Evolutionary conservation across 495 filamentous ascomycete species (phyloP).

Genomic region (Schizothecium vesticola): DNA sequence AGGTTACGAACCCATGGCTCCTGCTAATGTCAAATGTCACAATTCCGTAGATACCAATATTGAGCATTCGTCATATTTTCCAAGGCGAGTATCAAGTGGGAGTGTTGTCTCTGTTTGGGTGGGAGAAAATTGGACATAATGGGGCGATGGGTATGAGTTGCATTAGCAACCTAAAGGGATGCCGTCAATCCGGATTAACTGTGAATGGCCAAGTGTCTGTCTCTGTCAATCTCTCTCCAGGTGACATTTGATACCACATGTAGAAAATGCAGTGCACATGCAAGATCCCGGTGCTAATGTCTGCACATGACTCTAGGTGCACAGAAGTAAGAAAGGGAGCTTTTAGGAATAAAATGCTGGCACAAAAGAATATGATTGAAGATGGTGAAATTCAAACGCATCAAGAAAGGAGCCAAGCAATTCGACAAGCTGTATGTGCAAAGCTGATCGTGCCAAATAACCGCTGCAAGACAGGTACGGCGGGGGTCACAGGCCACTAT

Average conservation of each 20-base stretch:
- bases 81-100: background rate
- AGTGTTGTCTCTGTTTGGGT: background rate
- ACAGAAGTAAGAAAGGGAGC: background rate
- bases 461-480: background rate
- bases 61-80: background rate
- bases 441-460: background rate
- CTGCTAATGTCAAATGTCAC: background rate
- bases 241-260: background rate
- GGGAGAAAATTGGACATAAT: background rate
- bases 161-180: too few relatives aligned
- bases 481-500: background rate
- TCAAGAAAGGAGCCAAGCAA: background rate
- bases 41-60: background rate
- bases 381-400: background rate
- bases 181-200: too few relatives aligned
- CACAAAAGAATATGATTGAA: background rate
- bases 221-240: too few relatives aligned
- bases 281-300: background rate
- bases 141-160: background rate
- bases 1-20: background rate
- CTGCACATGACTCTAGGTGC: background rate
- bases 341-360: background rate
- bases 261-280: background rate
- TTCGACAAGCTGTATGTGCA: background rate
- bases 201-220: too few relatives aligned